Evolutionary conservation across 306 rosid genomes (phyloP).

Genomic region (Dalbergia cultrata): DNA sequence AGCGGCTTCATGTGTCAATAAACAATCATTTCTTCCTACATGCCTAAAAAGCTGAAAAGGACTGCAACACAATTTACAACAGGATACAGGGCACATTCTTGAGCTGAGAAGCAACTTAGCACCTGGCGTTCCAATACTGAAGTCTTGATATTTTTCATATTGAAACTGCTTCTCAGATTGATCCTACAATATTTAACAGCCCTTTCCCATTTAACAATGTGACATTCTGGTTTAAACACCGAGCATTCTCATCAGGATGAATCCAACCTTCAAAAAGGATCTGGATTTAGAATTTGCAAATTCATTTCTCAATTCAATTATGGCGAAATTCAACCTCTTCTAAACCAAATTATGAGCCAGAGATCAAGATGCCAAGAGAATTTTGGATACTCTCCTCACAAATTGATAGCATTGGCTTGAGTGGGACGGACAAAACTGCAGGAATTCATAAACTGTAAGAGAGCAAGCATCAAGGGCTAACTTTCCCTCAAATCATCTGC

Average conservation of each 20-base stretch:
- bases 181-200: slow-evolving; percentile 31
- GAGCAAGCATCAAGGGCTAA: slow-evolving; percentile 36
- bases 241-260: slow-evolving; percentile 41
- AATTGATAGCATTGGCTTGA: slow-evolving; percentile 41
- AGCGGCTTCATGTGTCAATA: slow-evolving; percentile 30
- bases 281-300: slow-evolving; percentile 33
- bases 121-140: slow-evolving; percentile 7
- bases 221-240: slow-evolving; percentile 33
- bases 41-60: slow-evolving; percentile 44
- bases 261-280: slow-evolving; percentile 37
- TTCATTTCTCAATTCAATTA: slow-evolving; percentile 41
- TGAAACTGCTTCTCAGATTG: slow-evolving; percentile 36
- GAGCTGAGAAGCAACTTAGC: slow-evolving; percentile 42
- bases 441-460: slow-evolving; percentile 31
- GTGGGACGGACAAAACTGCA: slow-evolving; percentile 39
- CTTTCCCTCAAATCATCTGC: slow-evolving; percentile 68
- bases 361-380: slow-evolving; percentile 38
- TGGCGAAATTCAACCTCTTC: slow-evolving; percentile 30
- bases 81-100: slow-evolving; percentile 33
- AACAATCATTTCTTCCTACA: slow-evolving; percentile 41
- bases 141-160: slow-evolving; percentile 32
- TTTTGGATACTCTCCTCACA: slow-evolving; percentile 32
- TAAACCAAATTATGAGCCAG: slow-evolving; percentile 38
- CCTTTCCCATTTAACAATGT: slow-evolving; percentile 37
- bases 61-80: slow-evolving; percentile 34